Evolutionary conservation across 106 monocot species (phyloP).

Genomic region (Ottelia alismoides): DNA sequence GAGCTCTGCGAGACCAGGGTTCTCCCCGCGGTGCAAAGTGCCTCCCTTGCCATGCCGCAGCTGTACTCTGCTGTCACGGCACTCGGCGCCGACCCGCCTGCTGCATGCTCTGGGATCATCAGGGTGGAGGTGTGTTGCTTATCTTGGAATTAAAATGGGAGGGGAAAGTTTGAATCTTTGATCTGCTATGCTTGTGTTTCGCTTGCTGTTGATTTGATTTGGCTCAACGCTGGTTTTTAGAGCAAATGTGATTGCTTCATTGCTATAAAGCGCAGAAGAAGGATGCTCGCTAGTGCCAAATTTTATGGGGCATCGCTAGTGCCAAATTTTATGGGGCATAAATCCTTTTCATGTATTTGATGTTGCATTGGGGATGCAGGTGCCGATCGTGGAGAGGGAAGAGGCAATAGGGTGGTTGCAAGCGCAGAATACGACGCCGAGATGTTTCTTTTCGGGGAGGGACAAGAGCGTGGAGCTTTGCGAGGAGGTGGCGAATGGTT

Average conservation of each 20-base stretch:
- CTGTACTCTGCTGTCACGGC: conserved; percentile 27
- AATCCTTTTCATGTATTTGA: not conserved
- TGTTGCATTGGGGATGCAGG: conserved; percentile 21
- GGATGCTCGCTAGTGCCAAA: too few species aligned
- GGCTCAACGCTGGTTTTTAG: too few species aligned
- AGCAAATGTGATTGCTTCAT: too few species aligned
- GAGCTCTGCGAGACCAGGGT: conserved; percentile 30
- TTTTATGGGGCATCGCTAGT: not conserved
- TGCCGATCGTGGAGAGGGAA: conserved; percentile 47
- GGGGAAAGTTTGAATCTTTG: too few species aligned
- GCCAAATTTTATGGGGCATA: not conserved
- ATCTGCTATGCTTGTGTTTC: too few species aligned
- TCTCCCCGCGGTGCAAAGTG: conserved; percentile 23
- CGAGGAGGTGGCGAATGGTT: not conserved
- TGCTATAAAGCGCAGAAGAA: too few species aligned
- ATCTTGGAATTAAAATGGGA: too few species aligned
- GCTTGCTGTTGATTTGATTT: too few species aligned
- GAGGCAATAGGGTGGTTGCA: conserved; percentile 74
- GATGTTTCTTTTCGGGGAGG: conserved; percentile 70
- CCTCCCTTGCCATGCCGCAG: conserved; percentile 26
- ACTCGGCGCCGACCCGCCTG: conserved; percentile 36
- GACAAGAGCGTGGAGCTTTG: not conserved
- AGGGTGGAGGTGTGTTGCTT: conserved; percentile 42
- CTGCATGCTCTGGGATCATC: conserved; percentile 59
- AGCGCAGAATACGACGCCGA: conserved; percentile 34